Evolutionary conservation across 2,329 filamentous ascomycete genomes (phyloP).

Genomic region (Fonsecaea multimorphosa): DNA sequence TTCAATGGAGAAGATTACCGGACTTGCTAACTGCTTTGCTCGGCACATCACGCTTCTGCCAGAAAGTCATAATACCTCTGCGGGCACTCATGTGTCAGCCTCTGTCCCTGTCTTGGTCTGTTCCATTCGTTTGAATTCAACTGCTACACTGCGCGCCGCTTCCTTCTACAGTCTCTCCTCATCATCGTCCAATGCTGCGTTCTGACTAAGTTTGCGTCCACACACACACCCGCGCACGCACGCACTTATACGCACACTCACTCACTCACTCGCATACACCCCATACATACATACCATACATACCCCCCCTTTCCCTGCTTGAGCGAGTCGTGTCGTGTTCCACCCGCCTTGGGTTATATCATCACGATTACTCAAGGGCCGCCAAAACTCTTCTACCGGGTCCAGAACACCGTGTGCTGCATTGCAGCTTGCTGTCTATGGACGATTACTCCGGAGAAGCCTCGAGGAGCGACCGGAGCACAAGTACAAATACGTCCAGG

Average conservation of each 20-base stretch:
- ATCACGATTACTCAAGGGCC: conserved; percentile 34
- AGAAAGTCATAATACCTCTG: conserved; percentile 29
- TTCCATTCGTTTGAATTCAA: conserved; percentile 15
- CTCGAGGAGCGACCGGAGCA: conserved; percentile 13
- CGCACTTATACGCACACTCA: not conserved
- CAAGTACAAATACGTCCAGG: conserved; percentile 21
- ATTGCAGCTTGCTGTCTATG: conserved; percentile 28
- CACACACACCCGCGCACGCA: not conserved
- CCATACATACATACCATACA: conserved; percentile 1
- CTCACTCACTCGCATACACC: not conserved
- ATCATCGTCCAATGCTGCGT: conserved; percentile 27
- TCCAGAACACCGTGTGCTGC: conserved; percentile 6
- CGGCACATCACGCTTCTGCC: conserved; percentile 24
- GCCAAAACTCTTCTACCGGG: conserved; percentile 6
- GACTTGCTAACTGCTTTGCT: conserved; percentile 17
- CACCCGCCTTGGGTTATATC: conserved; percentile 32
- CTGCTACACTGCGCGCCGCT: conserved; percentile 12
- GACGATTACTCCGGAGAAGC: conserved; percentile 24
- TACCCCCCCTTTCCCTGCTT: conserved; percentile 14
- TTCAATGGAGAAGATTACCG: conserved; percentile 24
- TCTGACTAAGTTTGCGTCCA: conserved; percentile 34
- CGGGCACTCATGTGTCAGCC: conserved; percentile 32
- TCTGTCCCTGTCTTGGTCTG: conserved; percentile 22
- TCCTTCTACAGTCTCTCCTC: conserved; percentile 24
- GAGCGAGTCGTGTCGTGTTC: conserved; percentile 23